phyloP scores from a whole-genome alignment of 805 yeast genomes.

The Schwanniomyces pseudopolymorphus region DNA sequence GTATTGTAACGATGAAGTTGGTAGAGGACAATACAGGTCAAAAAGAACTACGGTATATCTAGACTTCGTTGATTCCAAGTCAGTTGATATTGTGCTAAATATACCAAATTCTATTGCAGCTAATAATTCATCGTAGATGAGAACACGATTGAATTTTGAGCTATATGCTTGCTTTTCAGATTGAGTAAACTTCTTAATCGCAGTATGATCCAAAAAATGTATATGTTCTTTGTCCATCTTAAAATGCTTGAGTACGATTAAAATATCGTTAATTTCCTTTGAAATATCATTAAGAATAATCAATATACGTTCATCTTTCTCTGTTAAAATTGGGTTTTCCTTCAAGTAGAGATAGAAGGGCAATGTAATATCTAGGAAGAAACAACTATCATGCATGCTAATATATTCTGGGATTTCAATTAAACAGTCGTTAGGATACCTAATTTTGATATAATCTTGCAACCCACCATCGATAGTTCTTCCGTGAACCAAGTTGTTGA shows the following conservation, averaged over 20 bases:
- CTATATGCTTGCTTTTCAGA: constrained; percentile 10
- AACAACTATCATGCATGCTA: constrained; percentile 37
- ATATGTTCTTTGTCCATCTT: constrained; percentile 12
- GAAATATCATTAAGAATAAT: constrained; percentile 26
- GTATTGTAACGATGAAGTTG: background rate
- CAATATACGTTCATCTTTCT: constrained; percentile 15
- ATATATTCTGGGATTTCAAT: constrained; percentile 28
- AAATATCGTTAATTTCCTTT: constrained; percentile 37
- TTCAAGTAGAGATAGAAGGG: constrained; percentile 33
- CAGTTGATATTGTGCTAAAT: constrained; percentile 20
- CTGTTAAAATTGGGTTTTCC: constrained; percentile 10
- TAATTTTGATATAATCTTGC: constrained; percentile 33
- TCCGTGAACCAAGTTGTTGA: constrained; percentile 27
- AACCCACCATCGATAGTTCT: constrained; percentile 38
- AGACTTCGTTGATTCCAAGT: constrained; percentile 24
- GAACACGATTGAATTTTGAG: constrained; percentile 17
- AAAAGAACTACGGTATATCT: constrained; percentile 23
- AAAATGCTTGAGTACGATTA: constrained; percentile 31
- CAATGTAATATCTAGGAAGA: constrained; percentile 30
- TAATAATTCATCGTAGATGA: constrained; percentile 17
- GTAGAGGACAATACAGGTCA: constrained; percentile 13
- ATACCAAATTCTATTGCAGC: constrained; percentile 19
- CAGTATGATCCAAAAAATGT: constrained; percentile 12
- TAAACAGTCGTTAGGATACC: constrained; percentile 22
- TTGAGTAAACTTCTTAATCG: constrained; percentile 8